Conservation (phyloP, 2,329 filamentous ascomycete genomes). For the Cladosporium colombiae region DNA sequence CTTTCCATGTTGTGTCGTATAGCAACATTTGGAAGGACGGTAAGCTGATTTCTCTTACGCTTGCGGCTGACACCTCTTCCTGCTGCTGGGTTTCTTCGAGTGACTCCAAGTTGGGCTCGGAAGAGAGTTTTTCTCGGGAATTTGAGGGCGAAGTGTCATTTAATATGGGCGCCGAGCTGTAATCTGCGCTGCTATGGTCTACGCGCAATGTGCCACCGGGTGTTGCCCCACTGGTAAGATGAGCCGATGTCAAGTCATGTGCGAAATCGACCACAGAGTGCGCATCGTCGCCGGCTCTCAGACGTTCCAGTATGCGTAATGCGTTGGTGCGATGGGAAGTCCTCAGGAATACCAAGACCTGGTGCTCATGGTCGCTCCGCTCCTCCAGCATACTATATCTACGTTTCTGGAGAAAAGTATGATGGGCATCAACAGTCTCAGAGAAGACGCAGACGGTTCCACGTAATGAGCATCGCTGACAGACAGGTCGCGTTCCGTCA, state of each 20-base stretch:
- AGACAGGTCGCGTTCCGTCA: neutral
- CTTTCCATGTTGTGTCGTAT: no score
- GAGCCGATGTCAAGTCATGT: neutral
- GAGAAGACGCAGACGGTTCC: neutral
- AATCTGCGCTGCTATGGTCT: no score
- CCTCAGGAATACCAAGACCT: neutral
- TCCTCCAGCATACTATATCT: neutral
- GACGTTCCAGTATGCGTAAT: neutral
- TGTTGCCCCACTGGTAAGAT: no score
- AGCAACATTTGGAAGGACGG: no score
- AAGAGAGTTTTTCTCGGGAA: no score
- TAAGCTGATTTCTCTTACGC: no score
- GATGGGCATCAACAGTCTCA: neutral
- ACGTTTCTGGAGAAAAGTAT: neutral
- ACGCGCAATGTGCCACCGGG: no score
- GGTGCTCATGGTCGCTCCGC: neutral
- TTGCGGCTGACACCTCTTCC: no score
- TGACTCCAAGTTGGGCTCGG: no score
- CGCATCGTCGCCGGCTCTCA: neutral
- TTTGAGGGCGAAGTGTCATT: no score
- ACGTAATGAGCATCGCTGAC: neutral
- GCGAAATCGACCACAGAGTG: neutral
- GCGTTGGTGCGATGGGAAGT: neutral
- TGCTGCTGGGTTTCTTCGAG: no score
- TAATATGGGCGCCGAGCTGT: no score